These are phyloP conservation scores for Amylocarpus encephaloides DNA, from an alignment of 2,329 filamentous ascomycete genomes.

Conservation along the genomic window DNA sequence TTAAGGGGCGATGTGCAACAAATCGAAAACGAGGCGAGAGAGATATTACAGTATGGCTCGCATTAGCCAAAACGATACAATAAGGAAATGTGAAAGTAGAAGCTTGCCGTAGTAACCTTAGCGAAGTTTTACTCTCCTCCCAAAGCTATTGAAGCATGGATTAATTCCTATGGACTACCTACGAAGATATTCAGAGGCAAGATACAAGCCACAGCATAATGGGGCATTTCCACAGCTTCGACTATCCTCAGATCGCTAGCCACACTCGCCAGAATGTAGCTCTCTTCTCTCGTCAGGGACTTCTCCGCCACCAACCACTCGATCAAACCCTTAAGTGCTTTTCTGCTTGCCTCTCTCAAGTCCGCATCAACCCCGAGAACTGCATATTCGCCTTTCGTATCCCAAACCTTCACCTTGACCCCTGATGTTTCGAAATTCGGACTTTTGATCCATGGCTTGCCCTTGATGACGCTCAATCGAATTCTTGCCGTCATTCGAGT, in stretches of 20 bases:
- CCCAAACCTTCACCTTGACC: slow-evolving; percentile 23
- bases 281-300: slow-evolving; percentile 40
- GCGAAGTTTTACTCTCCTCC: not conserved
- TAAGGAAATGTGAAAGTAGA: not conserved
- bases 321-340: slow-evolving; percentile 42
- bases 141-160: not conserved
- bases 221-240: slow-evolving; percentile 48
- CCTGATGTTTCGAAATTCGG: slow-evolving; percentile 41
- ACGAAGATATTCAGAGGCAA: slow-evolving; percentile 44
- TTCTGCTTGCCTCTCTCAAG: slow-evolving; percentile 42
- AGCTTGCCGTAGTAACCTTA: not conserved
- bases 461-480: slow-evolving; percentile 42
- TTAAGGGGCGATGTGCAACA: slow-evolving; percentile 6
- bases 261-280: slow-evolving; percentile 47
- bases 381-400: slow-evolving; percentile 39
- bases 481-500: slow-evolving; percentile 44
- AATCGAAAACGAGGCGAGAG: not conserved
- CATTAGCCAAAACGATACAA: no score
- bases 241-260: slow-evolving; percentile 44
- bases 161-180: not conserved
- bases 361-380: slow-evolving; percentile 42
- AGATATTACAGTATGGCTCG: no score
- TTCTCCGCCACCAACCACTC: slow-evolving; percentile 43
- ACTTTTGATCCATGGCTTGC: slow-evolving; percentile 39
- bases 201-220: slow-evolving; percentile 45